Evolutionary conservation across 805 yeast genomes (phyloP).

Genomic region (Pichia exigua): DNA sequence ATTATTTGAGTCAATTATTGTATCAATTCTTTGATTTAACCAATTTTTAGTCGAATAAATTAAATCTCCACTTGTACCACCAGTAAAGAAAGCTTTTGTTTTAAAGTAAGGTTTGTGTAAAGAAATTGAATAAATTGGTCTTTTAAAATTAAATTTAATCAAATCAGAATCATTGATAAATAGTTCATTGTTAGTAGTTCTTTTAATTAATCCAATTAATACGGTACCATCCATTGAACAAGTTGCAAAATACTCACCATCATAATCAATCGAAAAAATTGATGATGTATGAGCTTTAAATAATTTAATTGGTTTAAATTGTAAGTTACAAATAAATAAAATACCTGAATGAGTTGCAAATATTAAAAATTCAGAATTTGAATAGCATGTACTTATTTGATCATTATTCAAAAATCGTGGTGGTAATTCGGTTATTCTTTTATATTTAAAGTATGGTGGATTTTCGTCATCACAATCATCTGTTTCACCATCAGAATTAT

Average conservation of each 20-base stretch:
- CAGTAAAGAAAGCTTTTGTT: constrained; percentile 65
- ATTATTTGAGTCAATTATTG: constrained; percentile 46
- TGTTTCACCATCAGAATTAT: constrained; percentile 28
- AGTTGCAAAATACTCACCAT: constrained; percentile 70
- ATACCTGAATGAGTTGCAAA: constrained; percentile 91
- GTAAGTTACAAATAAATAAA: constrained; percentile 57
- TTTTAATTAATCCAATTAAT: constrained; percentile 58
- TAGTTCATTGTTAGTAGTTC: constrained; percentile 25
- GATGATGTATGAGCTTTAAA: constrained; percentile 83
- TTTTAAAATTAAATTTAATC: constrained; percentile 68
- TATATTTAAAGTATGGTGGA: constrained; percentile 70
- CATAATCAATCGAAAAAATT: constrained; percentile 61
- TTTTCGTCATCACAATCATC: constrained; percentile 43
- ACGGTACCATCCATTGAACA: constrained; percentile 94
- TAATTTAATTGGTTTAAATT: constrained; percentile 56
- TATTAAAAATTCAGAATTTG: constrained; percentile 53
- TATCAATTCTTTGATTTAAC: constrained; percentile 77
- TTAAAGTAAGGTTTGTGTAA: constrained; percentile 61
- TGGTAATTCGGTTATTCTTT: constrained; percentile 63
- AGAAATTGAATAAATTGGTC: constrained; percentile 85
- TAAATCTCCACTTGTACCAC: constrained; percentile 86
- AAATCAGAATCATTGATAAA: constrained; percentile 41
- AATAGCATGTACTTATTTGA: constrained; percentile 63
- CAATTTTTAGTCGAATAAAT: constrained; percentile 70
- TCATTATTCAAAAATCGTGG: constrained; percentile 63